Base-by-base conservation (phyloP, 75 land plant genomes). In the Picea glauca region DNA sequence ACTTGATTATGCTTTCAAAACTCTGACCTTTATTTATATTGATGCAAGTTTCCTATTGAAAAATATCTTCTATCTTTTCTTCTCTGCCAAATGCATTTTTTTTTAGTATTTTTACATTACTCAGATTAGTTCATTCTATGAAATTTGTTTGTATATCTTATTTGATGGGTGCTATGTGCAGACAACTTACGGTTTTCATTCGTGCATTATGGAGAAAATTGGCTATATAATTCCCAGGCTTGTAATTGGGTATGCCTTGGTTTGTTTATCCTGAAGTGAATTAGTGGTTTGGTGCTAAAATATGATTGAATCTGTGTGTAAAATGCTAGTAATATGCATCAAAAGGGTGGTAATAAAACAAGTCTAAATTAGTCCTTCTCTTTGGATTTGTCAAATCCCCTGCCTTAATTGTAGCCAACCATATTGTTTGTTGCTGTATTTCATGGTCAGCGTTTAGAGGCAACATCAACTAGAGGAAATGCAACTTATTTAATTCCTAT, bases 151-250 rank as follows among this genome's bases (percentile, higher is more conserved):
- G 15, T 30, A 58, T 63, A 23, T 21, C 8, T 43, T 60, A 50
- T 68, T 14, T 73, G 9, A 73, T 20, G 32, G 26, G 26, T 73
- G 13, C 1, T 18, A 54, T 72, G 21, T 84, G 77, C 87, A 94
- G 97, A 77, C 72, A 26, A 77, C 83, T 32, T 94, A 83, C 76
- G 94, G 94, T 17, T 82, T 84, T n/a, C 35, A 82, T 31, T 94
- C 94, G 3, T 94, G 97, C 84, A 85, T 90, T 59, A 83, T 92
- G 90, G 94, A 81, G 13, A 76, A 79, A 58, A 21, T 81, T 33
- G 59, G 63, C 32, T 88, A 79, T 40, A 73, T 88, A 40, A 76
- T 90, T 54, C 85, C 91, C 0, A 80, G 93, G 73, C 85, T 91
- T 58, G 35, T 88, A 3, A 78, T 91, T 0, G 90, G 96, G 95